phyloP scores from a whole-genome alignment of 306 rosid genomes.

The Vigna angularis region DNA sequence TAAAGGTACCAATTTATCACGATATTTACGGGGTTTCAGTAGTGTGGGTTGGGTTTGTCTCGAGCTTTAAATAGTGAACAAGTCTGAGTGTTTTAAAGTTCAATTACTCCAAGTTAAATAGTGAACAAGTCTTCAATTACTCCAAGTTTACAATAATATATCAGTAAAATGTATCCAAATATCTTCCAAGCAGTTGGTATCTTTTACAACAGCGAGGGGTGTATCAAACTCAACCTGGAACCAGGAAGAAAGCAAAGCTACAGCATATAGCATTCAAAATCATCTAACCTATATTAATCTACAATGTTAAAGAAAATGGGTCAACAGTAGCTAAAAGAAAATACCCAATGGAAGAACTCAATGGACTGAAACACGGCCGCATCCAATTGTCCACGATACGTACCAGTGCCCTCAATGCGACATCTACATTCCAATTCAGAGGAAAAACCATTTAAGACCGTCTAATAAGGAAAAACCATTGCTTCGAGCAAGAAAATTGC shows the following conservation, averaged over 20 bases:
- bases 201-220: conserved; percentile 40
- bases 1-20: no score
- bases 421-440: conserved; percentile 35
- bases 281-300: conserved; percentile 47
- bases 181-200: conserved; percentile 19
- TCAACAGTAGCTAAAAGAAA: conserved; percentile 33
- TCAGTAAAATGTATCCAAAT: conserved; percentile 32
- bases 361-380: conserved; percentile 32
- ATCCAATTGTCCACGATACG: conserved; percentile 30
- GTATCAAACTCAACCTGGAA: conserved; percentile 37
- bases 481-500: conserved; percentile 36
- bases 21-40: no score
- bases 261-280: conserved; percentile 36
- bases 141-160: conserved; percentile 19
- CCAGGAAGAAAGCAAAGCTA: conserved; percentile 12
- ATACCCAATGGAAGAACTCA: conserved; percentile 39
- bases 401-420: conserved; percentile 37
- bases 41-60: no score
- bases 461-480: conserved; percentile 37
- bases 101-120: conserved; percentile 8
- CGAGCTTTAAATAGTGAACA: background rate
- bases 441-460: conserved; percentile 39
- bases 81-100: background rate
- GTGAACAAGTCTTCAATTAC: background rate
- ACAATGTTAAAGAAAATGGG: conserved; percentile 49